Evolutionary conservation across 177 flowering plant species (phyloP), one percentile per base, ranked within the genome.

Genomic region (Tripterygium wilfordii): DNA sequence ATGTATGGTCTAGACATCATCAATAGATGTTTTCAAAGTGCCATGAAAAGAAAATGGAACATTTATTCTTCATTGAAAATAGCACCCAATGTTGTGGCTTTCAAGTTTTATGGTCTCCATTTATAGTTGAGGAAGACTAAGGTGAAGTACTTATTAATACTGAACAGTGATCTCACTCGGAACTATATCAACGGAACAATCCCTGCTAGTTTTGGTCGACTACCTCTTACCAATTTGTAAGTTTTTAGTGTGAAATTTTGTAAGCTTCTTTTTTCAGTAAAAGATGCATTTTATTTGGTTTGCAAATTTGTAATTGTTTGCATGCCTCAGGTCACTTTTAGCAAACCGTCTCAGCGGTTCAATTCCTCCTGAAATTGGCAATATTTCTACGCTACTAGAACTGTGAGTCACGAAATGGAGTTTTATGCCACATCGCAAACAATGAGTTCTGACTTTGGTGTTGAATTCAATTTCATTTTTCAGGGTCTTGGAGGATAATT

Each of bases 131-230:
- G n/a, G n/a, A n/a, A n/a, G n/a, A n/a, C n/a, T n/a, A n/a, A n/a
- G n/a, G n/a, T n/a, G n/a, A 22, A 40, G 25, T 25, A 10, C 4
- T 21, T 12, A n/a, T 42, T 42, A 4, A 5, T 17, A 25, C 24
- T 42, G 42, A 4, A 49, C 72, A 91, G 98, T 6, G 96, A 91
- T 56, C 75, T 91, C 7, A 54, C 63, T 27, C 82, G 80, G 20
- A 91, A 88, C 67, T 80, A 73, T 62, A 26, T 91, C 19, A 74
- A 50, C 72, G 98, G 98, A 18, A 18, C 85, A 25, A 67, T 91
- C 31, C 96, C 95, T 7, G 21, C 62, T 25, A 59, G 37, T 42
- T 72, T 80, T 58, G 45, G 75, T 41, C 56, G 49, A 37, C 53
- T 72, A 31, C 78, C 82, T 42, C 75, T 88, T 16, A 50, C 41